These are phyloP conservation scores for Cercophora scortea DNA, from an alignment of 495 filamentous ascomycete species.

Conservation along the genomic window DNA sequence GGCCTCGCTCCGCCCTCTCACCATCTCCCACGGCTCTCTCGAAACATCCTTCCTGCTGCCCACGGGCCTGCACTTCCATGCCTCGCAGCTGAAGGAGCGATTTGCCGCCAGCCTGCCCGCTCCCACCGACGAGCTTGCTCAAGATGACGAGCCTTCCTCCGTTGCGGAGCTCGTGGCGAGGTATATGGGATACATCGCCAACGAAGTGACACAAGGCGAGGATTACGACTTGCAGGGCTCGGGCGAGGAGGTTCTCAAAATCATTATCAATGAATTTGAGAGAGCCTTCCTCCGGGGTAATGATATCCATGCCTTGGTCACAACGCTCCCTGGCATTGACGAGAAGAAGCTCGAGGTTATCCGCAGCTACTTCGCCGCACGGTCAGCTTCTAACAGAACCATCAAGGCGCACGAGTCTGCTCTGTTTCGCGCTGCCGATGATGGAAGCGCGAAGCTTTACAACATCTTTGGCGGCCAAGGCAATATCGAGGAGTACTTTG, in stretches of 20 bases:
- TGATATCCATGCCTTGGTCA: constrained; percentile 86
- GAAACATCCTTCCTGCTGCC: constrained; percentile 93
- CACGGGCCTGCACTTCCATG: constrained; percentile 90
- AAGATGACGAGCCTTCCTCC: constrained; percentile 96
- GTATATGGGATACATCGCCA: constrained; percentile 81
- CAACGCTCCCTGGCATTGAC: constrained; percentile 76
- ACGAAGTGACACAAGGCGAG: constrained; percentile 82
- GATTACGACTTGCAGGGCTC: constrained; percentile 70
- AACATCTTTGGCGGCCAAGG: constrained; percentile 97
- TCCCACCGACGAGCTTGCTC: constrained; percentile 92
- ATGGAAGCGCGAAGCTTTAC: constrained; percentile 72
- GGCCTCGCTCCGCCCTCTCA: constrained; percentile 81
- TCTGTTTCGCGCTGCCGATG: constrained; percentile 77
- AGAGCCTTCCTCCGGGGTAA: constrained; percentile 89
- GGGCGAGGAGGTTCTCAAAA: constrained; percentile 79
- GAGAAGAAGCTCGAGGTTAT: constrained; percentile 85
- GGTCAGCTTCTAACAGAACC: constrained; percentile 70
- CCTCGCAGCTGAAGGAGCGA: constrained; percentile 79
- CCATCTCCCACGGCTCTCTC: constrained; percentile 84
- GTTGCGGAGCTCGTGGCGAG: constrained; percentile 81
- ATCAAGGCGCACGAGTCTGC: constrained; percentile 89
- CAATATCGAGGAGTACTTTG: constrained; percentile 99
- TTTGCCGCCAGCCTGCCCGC: constrained; percentile 78
- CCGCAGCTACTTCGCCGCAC: constrained; percentile 80
- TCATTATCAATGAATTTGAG: constrained; percentile 91